These are phyloP conservation scores for Nicotiana paniculata DNA, from an alignment of 257 asterid species.

Conservation along the genomic window DNA sequence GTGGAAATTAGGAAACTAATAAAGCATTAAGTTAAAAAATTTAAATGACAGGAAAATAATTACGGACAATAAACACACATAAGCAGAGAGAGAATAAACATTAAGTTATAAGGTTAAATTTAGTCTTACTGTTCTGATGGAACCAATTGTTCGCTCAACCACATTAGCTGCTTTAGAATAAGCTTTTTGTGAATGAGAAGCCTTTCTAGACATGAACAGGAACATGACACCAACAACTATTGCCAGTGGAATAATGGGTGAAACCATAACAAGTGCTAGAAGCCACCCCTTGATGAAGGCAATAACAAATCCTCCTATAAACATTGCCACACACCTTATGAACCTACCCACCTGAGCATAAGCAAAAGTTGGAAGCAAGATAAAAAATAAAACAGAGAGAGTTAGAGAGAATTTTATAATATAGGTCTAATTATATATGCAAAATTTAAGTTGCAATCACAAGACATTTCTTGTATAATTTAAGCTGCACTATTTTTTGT, in stretches of 20 bases:
- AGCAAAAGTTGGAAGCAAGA: neutral
- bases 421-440: neutral
- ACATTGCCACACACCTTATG: constrained; percentile 23
- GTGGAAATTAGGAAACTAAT: too few relatives aligned
- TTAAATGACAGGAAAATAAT: too few relatives aligned
- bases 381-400: neutral
- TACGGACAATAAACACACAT: too few relatives aligned
- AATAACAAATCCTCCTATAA: constrained; percentile 21
- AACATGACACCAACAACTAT: neutral
- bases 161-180: constrained; percentile 57
- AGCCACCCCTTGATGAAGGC: constrained; percentile 34
- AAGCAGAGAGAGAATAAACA: neutral
- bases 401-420: neutral
- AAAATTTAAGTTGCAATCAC: neutral
- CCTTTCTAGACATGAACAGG: neutral
- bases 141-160: constrained; percentile 59
- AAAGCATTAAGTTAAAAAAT: too few relatives aligned
- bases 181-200: constrained; percentile 28
- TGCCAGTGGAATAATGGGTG: neutral
- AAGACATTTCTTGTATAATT: too few relatives aligned
- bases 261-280: constrained; percentile 20
- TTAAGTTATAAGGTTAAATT: neutral
- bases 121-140: constrained; percentile 56
- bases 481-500: too few relatives aligned
- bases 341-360: constrained; percentile 22